Base-by-base conservation (phyloP, 2,329 filamentous ascomycete genomes). In the Arachnomyces sp. region DNA sequence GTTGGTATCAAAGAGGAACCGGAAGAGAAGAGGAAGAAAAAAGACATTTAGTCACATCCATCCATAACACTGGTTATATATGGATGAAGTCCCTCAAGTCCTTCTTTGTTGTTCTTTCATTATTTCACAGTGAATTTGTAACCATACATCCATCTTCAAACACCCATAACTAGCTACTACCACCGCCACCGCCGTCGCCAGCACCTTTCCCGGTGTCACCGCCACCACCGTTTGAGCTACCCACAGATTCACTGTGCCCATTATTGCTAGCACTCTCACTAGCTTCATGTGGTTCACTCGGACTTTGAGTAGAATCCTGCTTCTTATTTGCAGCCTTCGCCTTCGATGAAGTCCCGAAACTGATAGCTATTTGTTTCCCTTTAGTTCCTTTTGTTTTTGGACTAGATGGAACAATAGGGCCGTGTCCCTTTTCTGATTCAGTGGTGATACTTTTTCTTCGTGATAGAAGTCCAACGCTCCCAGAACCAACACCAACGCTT, bases 321-420 rank as follows among this genome's bases (percentile, higher is more conserved):
- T 47, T 49, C 8, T 46, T 48, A 38, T 44, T 33, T 12, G 38
- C 45, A 17, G 40, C 16, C 11, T 47, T 28, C 8, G 54, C 45
- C 40, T 56, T 56, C 35, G 49, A 43, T 11, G 52, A 49, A 7
- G 57, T 49, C 13, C 59, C 54, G 5, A 67, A 36, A 37, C 62
- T 66, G 44, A 67, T 65, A 11, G 63, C 61, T 18, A 67, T 67
- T 43, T 61, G 55, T 48, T 62, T 66, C n/a, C 32, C 40, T 1
- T 45, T 37, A 13, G 46, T 31, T 18, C 50, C 51, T 36, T 59
- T 61, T 2, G 59, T 60, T 37, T 36, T 35, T 31, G 38, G 40
- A n/a, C 16, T 31, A 7, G 29, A 28, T 28, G 25, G 40, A 18
- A 32, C 31, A 34, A 13, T 31, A 3, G 31, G 34, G 18, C 15